These are phyloP conservation scores for Crepidotus variabilis DNA, from an alignment of 768 basidiomycete genomes.

Conservation along the genomic window DNA sequence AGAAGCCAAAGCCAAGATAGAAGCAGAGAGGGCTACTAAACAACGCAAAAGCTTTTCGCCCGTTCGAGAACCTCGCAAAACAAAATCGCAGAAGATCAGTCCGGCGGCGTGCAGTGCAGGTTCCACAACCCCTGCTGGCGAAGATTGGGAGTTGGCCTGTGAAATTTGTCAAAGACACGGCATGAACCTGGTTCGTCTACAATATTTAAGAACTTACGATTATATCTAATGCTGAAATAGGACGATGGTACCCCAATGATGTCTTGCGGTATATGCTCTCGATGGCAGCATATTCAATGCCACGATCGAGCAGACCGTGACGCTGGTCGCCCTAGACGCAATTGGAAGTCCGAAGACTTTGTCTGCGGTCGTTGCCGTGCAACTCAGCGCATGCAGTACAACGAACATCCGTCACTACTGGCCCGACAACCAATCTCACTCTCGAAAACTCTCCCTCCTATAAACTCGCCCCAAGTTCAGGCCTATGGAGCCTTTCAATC, in stretches of 20 bases:
- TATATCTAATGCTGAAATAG: constrained; percentile 31
- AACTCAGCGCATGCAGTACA: constrained; percentile 6
- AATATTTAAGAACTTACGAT: background rate
- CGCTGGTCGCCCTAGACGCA: constrained; percentile 61
- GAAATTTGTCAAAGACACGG: constrained; percentile 78
- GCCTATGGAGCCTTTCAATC: constrained; percentile 10
- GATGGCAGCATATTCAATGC: constrained; percentile 90
- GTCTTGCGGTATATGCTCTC: constrained; percentile 75
- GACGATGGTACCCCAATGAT: constrained; percentile 79
- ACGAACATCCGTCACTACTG: background rate
- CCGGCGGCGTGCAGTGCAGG: constrained; percentile 33
- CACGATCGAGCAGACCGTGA: constrained; percentile 70
- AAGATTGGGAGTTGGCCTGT: constrained; percentile 85
- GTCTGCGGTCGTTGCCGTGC: constrained; percentile 58
- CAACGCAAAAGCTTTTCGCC: constrained; percentile 1
- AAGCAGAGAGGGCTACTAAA: constrained; percentile 6
- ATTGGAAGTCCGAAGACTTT: constrained; percentile 89
- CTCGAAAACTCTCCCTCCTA: constrained; percentile 1
- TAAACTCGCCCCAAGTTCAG: constrained; percentile 7
- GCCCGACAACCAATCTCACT: constrained; percentile 6
- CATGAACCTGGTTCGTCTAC: constrained; percentile 60
- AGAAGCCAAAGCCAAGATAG: constrained; percentile 1
- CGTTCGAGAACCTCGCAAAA: constrained; percentile 4
- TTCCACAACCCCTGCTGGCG: constrained; percentile 50
- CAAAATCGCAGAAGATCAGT: constrained; percentile 7